phyloP scores from a whole-genome alignment of 805 yeast species.

The Starmerella powellii region DNA sequence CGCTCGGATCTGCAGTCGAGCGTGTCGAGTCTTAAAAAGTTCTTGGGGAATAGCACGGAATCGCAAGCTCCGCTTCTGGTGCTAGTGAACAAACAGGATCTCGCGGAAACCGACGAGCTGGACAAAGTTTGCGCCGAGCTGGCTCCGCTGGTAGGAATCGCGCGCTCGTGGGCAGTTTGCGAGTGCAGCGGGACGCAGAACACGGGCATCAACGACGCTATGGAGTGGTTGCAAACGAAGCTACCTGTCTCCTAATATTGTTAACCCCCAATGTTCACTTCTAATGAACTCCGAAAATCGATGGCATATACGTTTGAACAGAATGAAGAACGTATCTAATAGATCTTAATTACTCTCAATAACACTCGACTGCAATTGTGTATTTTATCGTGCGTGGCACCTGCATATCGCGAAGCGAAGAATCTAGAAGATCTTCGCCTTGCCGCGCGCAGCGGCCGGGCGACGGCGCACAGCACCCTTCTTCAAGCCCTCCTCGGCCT shows the following conservation, averaged over 20 bases:
- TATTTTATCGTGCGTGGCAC: too few relatives aligned
- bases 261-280: neutral
- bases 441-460: conserved; percentile 21
- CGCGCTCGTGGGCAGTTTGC: conserved; percentile 16
- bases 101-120: conserved; percentile 23
- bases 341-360: too few relatives aligned
- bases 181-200: conserved; percentile 9
- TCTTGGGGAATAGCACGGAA: neutral
- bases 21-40: neutral
- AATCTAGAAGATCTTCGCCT: conserved; percentile 20
- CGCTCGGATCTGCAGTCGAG: neutral
- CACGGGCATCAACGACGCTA: conserved; percentile 3
- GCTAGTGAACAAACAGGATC: conserved; percentile 16
- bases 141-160: conserved; percentile 14
- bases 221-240: conserved; percentile 14
- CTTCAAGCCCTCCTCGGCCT: conserved; percentile 14
- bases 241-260: conserved; percentile 3
- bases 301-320: too few relatives aligned
- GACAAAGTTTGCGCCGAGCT: conserved; percentile 29
- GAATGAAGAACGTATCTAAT: too few relatives aligned
- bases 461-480: conserved; percentile 22
- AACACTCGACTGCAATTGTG: too few relatives aligned
- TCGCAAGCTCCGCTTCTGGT: conserved; percentile 12
- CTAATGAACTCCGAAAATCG: too few relatives aligned
- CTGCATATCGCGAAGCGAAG: too few relatives aligned